Evolutionary conservation across 352 stramenopile species (phyloP).

Genomic region (Pythium aquatile): DNA sequence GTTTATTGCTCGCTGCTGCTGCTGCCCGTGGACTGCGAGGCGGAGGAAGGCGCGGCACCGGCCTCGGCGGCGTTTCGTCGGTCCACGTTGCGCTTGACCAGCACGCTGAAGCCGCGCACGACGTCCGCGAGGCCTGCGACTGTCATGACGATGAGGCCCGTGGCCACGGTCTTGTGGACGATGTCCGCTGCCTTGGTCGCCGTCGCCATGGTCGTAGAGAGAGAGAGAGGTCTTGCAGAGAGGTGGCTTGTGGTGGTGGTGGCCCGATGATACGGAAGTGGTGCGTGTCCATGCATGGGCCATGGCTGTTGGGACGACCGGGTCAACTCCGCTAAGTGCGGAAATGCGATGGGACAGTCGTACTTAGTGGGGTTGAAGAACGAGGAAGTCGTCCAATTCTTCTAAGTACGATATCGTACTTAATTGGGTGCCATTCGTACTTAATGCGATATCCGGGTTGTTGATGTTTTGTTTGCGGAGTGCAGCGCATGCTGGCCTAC

Average conservation of each 20-base stretch:
- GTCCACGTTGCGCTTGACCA: slow-evolving; percentile 81
- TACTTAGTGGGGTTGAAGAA: background rate
- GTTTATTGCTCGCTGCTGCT: slow-evolving; percentile 15
- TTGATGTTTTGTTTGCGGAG: slow-evolving; percentile 11
- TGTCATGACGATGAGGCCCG: slow-evolving; percentile 70
- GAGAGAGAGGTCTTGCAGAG: background rate
- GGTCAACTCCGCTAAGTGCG: background rate
- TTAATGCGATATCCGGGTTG: background rate
- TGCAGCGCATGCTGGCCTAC: slow-evolving; percentile 4
- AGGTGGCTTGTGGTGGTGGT: background rate
- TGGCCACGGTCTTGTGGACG: slow-evolving; percentile 78
- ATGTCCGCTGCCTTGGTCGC: slow-evolving; percentile 63
- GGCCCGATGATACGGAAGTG: slow-evolving; percentile 5
- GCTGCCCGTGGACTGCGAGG: background rate
- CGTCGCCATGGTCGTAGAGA: slow-evolving; percentile 25
- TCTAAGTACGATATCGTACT: background rate
- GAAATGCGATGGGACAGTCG: background rate
- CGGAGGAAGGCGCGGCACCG: background rate
- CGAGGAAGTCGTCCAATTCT: background rate
- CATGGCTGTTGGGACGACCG: slow-evolving; percentile 1
- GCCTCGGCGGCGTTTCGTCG: slow-evolving; percentile 31
- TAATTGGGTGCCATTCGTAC: background rate
- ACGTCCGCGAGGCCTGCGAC: slow-evolving; percentile 71
- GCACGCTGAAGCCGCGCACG: slow-evolving; percentile 70
- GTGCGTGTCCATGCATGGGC: slow-evolving; percentile 7